These are phyloP conservation scores for Myochromella boudieri DNA, from an alignment of 768 basidiomycete species.

Conservation along the genomic window DNA sequence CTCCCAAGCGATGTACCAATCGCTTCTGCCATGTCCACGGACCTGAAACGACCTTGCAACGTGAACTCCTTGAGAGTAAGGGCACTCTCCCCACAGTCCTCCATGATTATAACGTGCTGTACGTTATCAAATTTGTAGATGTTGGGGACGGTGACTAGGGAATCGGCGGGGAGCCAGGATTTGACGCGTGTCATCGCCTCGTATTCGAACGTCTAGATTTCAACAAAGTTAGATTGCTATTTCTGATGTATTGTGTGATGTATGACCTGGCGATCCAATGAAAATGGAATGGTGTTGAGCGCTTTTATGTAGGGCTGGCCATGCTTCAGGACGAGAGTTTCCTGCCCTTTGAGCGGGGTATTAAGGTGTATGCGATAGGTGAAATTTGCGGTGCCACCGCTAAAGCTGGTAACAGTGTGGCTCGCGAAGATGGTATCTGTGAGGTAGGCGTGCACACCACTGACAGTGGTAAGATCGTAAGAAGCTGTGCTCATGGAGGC, in stretches of 20 bases:
- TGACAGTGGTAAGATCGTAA: conserved; percentile 34
- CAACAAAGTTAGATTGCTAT: background rate
- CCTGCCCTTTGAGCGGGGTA: conserved; percentile 36
- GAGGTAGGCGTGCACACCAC: conserved; percentile 43
- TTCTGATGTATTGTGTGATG: background rate
- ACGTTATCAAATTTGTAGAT: conserved; percentile 51
- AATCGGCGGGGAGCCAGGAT: conserved; percentile 31
- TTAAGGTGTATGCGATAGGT: conserved; percentile 52
- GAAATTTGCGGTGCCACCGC: conserved; percentile 58
- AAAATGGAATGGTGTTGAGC: conserved; percentile 23
- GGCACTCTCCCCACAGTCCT: conserved; percentile 49
- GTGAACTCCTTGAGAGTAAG: conserved; percentile 42
- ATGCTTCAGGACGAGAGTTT: conserved; percentile 58
- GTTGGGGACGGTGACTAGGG: conserved; percentile 46
- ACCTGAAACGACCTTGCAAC: conserved; percentile 23
- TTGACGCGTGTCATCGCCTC: conserved; percentile 48
- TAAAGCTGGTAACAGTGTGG: conserved; percentile 34
- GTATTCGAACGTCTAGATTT: conserved; percentile 40
- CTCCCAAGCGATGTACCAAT: conserved; percentile 55
- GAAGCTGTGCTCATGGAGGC: background rate
- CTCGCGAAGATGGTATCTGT: conserved; percentile 46
- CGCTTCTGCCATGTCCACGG: conserved; percentile 13
- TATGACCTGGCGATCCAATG: conserved; percentile 53
- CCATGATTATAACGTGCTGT: conserved; percentile 57
- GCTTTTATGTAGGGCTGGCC: conserved; percentile 31